These are phyloP conservation scores for Plasmodium gallinaceum DNA, from an alignment of 169 alveolate genomes.

Conservation along the genomic window DNA sequence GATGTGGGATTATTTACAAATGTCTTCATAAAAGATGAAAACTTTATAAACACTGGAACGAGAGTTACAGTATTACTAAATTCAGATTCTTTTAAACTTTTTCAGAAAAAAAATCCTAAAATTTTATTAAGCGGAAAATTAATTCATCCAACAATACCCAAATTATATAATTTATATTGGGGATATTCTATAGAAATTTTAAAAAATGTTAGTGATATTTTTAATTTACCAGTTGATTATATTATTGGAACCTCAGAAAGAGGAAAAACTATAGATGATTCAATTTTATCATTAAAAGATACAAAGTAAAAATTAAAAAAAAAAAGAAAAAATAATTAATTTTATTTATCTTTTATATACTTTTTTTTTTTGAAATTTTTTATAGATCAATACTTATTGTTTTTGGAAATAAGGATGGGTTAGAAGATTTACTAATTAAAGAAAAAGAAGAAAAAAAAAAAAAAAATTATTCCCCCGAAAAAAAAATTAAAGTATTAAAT, in stretches of 20 bases:
- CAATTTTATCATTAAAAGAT: background rate
- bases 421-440: constrained; percentile 41
- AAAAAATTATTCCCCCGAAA: constrained; percentile 15
- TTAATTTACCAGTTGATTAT: constrained; percentile 40
- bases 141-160: constrained; percentile 59
- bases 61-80: constrained; percentile 75
- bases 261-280: constrained; percentile 16
- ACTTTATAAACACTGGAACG: constrained; percentile 66
- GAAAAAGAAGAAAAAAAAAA: constrained; percentile 37
- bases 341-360: background rate
- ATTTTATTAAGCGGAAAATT: constrained; percentile 54
- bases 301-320: constrained; percentile 15
- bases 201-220: constrained; percentile 54
- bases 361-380: background rate
- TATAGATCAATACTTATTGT: constrained; percentile 55
- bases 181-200: constrained; percentile 60
- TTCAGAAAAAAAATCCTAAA: constrained; percentile 42
- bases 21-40: constrained; percentile 79
- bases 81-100: constrained; percentile 15
- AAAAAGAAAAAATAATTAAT: background rate
- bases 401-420: constrained; percentile 68
- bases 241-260: constrained; percentile 71
- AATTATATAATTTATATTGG: constrained; percentile 54
- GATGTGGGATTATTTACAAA: constrained; percentile 87
- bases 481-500: constrained; percentile 38